Evolutionary conservation across 768 basidiomycete genomes (phyloP).

Genomic region (Lanmaoa rubissima): DNA sequence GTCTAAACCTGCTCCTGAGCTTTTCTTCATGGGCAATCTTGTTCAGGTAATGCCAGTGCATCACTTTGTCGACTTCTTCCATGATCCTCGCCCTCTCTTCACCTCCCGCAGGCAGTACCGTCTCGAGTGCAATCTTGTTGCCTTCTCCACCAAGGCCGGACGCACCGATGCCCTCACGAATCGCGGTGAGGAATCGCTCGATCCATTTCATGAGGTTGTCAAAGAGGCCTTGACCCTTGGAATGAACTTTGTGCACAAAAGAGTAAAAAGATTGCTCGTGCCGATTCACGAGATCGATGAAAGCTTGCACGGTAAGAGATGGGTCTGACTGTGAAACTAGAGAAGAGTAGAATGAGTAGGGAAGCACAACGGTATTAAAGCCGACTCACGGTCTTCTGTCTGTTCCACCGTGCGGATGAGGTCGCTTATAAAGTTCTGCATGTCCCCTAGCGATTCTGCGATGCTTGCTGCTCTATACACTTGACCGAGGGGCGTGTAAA

Average conservation of each 20-base stretch:
- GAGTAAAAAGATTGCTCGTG: slow-evolving; percentile 96
- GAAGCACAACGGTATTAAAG: not conserved
- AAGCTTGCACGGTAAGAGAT: slow-evolving; percentile 81
- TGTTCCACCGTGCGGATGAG: slow-evolving; percentile 92
- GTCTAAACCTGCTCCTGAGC: slow-evolving; percentile 80
- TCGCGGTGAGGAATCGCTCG: slow-evolving; percentile 87
- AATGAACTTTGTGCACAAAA: slow-evolving; percentile 98
- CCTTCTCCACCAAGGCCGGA: slow-evolving; percentile 3
- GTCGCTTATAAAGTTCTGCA: slow-evolving; percentile 94
- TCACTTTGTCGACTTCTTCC: slow-evolving; percentile 84
- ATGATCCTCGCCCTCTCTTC: slow-evolving; percentile 75
- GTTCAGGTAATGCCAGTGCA: slow-evolving; percentile 90
- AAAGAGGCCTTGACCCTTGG: slow-evolving; percentile 93
- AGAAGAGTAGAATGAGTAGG: not conserved
- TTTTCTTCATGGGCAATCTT: slow-evolving; percentile 93
- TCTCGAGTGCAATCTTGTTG: slow-evolving; percentile 72
- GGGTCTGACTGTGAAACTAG: slow-evolving; percentile 84
- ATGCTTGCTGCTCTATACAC: slow-evolving; percentile 98
- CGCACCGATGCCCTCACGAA: slow-evolving; percentile 83
- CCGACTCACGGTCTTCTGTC: slow-evolving; percentile 77
- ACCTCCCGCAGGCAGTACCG: slow-evolving; percentile 80
- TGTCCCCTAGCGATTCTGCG: slow-evolving; percentile 85
- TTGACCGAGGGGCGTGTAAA: slow-evolving; percentile 93
- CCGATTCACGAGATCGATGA: slow-evolving; percentile 89
- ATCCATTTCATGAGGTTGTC: slow-evolving; percentile 96